Percentiles rank a stretch among this genome's conserved stretches.
Evolutionary conservation across 257 asterid genomes (phyloP).

Genomic region (Jasminum sambac): DNA sequence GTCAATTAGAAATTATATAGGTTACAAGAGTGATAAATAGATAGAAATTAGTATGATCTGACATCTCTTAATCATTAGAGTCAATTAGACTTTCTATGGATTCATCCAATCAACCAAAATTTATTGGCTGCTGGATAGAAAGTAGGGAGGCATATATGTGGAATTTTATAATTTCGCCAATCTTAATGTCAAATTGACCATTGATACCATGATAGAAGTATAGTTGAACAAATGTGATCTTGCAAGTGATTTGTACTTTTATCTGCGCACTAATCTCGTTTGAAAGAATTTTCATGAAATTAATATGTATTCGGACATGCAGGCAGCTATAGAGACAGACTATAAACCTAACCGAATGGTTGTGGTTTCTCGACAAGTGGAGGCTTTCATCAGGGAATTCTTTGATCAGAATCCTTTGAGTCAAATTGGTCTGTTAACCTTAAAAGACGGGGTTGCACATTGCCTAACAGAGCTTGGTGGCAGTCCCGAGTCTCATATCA

Average conservation of each 20-base stretch:
- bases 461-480: constrained; percentile 92
- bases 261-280: background rate
- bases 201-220: background rate
- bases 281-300: constrained; percentile 10
- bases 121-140: background rate
- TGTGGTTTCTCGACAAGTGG: constrained; percentile 82
- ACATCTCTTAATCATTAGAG: background rate
- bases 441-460: constrained; percentile 87
- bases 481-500: constrained; percentile 92
- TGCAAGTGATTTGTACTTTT: background rate
- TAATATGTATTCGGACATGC: constrained; percentile 30
- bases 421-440: constrained; percentile 72
- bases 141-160: background rate
- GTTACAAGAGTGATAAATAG: too few relatives aligned
- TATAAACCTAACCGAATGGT: constrained; percentile 92
- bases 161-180: background rate
- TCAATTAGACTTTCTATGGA: background rate
- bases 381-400: constrained; percentile 90
- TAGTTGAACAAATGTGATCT: background rate
- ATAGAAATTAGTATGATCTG: background rate
- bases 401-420: constrained; percentile 92
- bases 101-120: background rate
- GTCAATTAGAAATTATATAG: too few relatives aligned
- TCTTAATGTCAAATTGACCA: background rate
- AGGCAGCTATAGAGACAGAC: constrained; percentile 91